Conservation (phyloP, 257 asterid species). For the Przewalskia tangutica region DNA sequence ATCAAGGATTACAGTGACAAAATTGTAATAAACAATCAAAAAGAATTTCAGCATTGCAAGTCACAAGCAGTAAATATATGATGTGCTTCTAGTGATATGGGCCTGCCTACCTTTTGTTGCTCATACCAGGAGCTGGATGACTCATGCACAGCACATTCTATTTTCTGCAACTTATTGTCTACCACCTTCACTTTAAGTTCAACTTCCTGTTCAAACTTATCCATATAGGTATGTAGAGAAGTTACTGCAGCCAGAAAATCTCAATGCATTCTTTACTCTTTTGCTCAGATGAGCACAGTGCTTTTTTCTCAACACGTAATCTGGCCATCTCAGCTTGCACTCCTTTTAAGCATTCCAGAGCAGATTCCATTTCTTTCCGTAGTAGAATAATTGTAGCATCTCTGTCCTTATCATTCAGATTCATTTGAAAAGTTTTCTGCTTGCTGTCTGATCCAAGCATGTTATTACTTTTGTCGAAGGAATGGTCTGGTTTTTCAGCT, state of each 20-base stretch:
- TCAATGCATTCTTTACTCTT: conserved; percentile 36
- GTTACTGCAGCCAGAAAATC: conserved; percentile 34
- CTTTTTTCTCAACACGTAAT: conserved; percentile 50
- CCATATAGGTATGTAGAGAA: conserved; percentile 40
- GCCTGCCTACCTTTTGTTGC: conserved; percentile 57
- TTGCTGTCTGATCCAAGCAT: conserved; percentile 5
- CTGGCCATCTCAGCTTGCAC: conserved; percentile 62
- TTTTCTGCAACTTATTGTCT: conserved; percentile 41
- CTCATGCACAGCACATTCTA: conserved; percentile 40
- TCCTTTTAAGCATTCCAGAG: conserved; percentile 55
- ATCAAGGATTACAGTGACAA: not conserved
- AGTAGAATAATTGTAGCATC: conserved; percentile 49
- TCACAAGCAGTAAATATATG: not conserved
- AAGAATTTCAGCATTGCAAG: not conserved
- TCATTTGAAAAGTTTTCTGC: conserved; percentile 15
- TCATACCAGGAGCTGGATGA: conserved; percentile 48
- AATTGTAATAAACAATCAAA: not conserved
- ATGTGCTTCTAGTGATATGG: not conserved
- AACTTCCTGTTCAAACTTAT: conserved; percentile 44
- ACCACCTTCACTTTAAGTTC: conserved; percentile 33
- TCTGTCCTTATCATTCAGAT: conserved; percentile 27
- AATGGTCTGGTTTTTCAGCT: conserved; percentile 3
- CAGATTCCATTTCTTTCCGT: conserved; percentile 62
- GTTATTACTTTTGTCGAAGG: conserved; percentile 1
- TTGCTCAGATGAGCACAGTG: conserved; percentile 40